These are phyloP conservation scores for Oidiodendron maius DNA, from an alignment of 495 filamentous ascomycete species.

Conservation along the genomic window DNA sequence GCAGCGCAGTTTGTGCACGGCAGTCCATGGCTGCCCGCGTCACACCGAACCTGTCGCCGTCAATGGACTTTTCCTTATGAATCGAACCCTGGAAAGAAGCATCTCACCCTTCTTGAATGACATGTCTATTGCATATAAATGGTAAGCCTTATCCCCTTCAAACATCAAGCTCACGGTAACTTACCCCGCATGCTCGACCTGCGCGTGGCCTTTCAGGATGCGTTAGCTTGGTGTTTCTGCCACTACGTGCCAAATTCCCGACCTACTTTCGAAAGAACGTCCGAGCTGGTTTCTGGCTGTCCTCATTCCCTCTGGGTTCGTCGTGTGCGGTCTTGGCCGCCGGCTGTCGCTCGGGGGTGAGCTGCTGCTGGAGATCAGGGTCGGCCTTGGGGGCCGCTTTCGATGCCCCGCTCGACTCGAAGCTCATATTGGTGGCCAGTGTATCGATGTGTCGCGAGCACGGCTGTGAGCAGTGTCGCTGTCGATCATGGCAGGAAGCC, in stretches of 20 bases:
- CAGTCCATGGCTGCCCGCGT: constrained; percentile 5
- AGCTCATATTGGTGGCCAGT: no score
- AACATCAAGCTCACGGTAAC: neutral
- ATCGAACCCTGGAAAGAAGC: neutral
- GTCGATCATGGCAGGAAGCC: no score
- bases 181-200: constrained; percentile 9
- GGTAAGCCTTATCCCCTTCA: neutral
- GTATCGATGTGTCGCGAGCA: no score
- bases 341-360: no score
- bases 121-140: constrained; percentile 1
- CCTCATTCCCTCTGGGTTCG: neutral
- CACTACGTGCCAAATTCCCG: neutral
- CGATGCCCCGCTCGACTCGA: no score
- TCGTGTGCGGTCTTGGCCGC: no score
- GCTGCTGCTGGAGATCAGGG: no score
- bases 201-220: constrained; percentile 1
- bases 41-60: constrained; percentile 5
- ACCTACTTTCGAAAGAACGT: constrained; percentile 5
- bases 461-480: no score
- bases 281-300: neutral
- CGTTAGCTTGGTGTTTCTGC: neutral
- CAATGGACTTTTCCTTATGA: neutral
- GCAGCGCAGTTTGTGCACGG: constrained; percentile 10
- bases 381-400: no score
- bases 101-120: constrained; percentile 5